Evolutionary conservation across 2,329 filamentous ascomycete genomes (phyloP).

Genomic region (Colletotrichum agaves): DNA sequence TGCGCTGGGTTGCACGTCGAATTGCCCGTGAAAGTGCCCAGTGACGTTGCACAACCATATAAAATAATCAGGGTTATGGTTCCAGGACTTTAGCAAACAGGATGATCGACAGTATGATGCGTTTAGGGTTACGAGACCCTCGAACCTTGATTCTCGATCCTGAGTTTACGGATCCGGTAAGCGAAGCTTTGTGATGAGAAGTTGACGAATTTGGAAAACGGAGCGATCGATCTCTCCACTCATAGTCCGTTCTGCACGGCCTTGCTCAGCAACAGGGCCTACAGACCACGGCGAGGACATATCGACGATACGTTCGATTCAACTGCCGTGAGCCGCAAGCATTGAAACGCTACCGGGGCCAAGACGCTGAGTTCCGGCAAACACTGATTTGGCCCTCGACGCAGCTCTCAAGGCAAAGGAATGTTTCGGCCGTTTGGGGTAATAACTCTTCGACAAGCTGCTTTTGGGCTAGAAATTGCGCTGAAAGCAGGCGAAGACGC

Average conservation of each 20-base stretch:
- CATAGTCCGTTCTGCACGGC: background rate
- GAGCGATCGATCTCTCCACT: background rate
- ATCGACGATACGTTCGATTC: background rate
- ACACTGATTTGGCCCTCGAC: background rate
- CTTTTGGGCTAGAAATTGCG: background rate
- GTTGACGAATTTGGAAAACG: background rate
- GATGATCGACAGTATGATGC: background rate
- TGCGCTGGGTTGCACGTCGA: too few relatives aligned
- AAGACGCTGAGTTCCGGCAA: background rate
- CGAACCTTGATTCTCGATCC: background rate
- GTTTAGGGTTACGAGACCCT: background rate
- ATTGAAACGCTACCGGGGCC: background rate
- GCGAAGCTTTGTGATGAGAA: background rate
- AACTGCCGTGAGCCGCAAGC: slow-evolving; percentile 10
- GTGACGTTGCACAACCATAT: too few relatives aligned
- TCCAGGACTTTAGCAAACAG: background rate
- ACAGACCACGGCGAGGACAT: background rate
- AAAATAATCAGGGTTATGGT: too few relatives aligned
- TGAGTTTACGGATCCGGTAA: background rate
- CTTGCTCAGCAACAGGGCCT: background rate
- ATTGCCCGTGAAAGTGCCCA: too few relatives aligned
- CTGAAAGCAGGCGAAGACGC: background rate
- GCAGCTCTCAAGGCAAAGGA: background rate
- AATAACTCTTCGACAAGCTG: background rate
- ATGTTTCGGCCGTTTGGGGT: background rate